phyloP scores from a whole-genome alignment of 768 basidiomycete species.

The Naganishia kalamii region DNA sequence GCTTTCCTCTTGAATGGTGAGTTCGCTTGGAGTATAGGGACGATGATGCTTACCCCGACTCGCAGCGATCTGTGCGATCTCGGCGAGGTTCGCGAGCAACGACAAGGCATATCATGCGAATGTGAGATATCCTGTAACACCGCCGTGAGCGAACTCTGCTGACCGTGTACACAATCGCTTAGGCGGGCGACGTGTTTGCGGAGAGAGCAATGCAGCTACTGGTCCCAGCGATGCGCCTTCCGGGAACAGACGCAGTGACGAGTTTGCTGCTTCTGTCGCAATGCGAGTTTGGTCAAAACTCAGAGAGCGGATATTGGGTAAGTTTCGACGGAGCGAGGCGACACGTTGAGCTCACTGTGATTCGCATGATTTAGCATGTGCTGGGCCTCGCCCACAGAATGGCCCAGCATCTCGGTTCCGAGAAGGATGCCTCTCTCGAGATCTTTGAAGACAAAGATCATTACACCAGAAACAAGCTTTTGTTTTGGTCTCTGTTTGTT shows the following conservation, averaged over 20 bases:
- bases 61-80: slow-evolving; percentile 34
- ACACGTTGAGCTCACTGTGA: not conserved
- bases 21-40: not conserved
- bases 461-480: slow-evolving; percentile 33
- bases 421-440: slow-evolving; percentile 33
- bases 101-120: slow-evolving; percentile 27
- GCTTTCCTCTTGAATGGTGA: slow-evolving; percentile 36
- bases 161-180: not conserved
- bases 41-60: not conserved
- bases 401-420: slow-evolving; percentile 40
- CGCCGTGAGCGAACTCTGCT: not conserved
- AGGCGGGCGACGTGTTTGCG: slow-evolving; percentile 38
- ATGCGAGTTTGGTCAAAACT: slow-evolving; percentile 40
- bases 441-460: slow-evolving; percentile 43
- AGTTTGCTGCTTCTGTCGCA: slow-evolving; percentile 40
- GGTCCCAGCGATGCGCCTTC: slow-evolving; percentile 40
- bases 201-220: slow-evolving; percentile 43
- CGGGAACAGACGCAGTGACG: slow-evolving; percentile 38
- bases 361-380: slow-evolving; percentile 25
- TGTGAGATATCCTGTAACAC: not conserved
- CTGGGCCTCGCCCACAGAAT: slow-evolving; percentile 41
- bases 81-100: slow-evolving; percentile 32
- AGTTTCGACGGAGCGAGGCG: not conserved
- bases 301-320: slow-evolving; percentile 40
- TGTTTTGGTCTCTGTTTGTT: slow-evolving; percentile 42